Base-by-base conservation (phyloP, 768 basidiomycete genomes). In the Panellus pusillus region DNA sequence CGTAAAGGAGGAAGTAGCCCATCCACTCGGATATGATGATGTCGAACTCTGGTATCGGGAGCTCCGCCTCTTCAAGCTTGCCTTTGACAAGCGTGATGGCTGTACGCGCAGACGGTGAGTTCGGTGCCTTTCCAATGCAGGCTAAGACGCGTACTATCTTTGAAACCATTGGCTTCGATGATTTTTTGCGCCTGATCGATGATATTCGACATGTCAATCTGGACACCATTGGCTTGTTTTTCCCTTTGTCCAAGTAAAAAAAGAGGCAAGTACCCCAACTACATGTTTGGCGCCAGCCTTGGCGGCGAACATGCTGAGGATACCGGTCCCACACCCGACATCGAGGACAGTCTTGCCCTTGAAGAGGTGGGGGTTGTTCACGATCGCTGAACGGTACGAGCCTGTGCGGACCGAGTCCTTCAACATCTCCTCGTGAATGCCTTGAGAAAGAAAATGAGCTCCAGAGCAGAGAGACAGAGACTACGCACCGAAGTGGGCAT, bases 201-300 rank as follows among this genome's bases (percentile, higher is more conserved):
- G 74, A 99, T 99, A 75, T 99, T 99, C 53, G 94, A 97, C 97
- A 99, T 99, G 76, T 99, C 97, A 72, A 99, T 95, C 92, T 95
- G 43, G 2, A 43, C 18, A 44, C 42, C 41, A 54, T 54, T 41
- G 55, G 9, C 31, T 44, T n/a, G n/a, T 19, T 66, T 53, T n/a
- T 27, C 53, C 18, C 43, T 6, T 14, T 3, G 32, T 35, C n/a
- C n/a, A 47, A 47, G 44, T n/a, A n/a, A 18, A 36, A 40, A 17
- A 19, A 50, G 44, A 43, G 27, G 54, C 43, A 18, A 42, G 64
- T 63, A 94, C 91, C 52, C 94, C 95, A 60, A 96, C 93, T 62
- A 98, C 94, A 57, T 89, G 91, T 63, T 86, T 85, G 49, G 95
- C 95, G 35, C 95, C 95, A 32, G 95, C 95, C 72, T 91, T 96